phyloP scores from a whole-genome alignment of 371 early-diverging fungal species.

The Mucor irregularis region DNA sequence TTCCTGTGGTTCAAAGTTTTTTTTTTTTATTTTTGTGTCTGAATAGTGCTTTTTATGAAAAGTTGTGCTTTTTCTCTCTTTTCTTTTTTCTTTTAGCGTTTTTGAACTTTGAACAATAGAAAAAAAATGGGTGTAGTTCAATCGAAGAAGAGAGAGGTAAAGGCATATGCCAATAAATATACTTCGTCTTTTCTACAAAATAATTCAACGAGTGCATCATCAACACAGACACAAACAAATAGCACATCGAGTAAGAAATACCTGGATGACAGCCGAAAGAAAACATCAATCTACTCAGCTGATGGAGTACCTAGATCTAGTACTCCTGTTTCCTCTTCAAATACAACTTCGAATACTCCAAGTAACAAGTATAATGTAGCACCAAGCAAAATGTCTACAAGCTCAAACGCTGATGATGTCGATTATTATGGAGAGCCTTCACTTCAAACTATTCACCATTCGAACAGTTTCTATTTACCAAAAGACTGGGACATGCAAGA shows the following conservation, averaged over 20 bases:
- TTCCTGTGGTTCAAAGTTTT: too few species aligned
- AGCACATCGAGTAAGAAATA: background rate
- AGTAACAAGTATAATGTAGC: too few species aligned
- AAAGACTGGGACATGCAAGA: constrained; percentile 26
- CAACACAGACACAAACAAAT: background rate
- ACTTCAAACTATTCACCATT: constrained; percentile 1
- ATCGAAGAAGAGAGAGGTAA: constrained; percentile 1
- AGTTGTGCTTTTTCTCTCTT: background rate
- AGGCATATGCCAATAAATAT: background rate
- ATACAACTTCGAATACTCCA: too few species aligned
- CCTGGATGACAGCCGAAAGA: background rate
- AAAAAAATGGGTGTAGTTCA: background rate
- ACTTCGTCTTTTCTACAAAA: background rate
- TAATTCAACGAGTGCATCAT: background rate
- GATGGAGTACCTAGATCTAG: too few species aligned
- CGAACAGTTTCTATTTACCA: constrained; percentile 22
- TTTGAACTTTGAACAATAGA: background rate
- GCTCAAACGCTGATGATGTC: too few species aligned
- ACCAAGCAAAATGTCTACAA: too few species aligned
- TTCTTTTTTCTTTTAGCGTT: background rate
- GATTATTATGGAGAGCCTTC: background rate
- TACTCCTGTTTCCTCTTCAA: too few species aligned
- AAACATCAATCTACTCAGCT: background rate
- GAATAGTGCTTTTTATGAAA: background rate
- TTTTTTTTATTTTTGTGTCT: too few species aligned